Evolutionary conservation across 129 eudicot genomes (phyloP).

Genomic region (Flaveria linearis): DNA sequence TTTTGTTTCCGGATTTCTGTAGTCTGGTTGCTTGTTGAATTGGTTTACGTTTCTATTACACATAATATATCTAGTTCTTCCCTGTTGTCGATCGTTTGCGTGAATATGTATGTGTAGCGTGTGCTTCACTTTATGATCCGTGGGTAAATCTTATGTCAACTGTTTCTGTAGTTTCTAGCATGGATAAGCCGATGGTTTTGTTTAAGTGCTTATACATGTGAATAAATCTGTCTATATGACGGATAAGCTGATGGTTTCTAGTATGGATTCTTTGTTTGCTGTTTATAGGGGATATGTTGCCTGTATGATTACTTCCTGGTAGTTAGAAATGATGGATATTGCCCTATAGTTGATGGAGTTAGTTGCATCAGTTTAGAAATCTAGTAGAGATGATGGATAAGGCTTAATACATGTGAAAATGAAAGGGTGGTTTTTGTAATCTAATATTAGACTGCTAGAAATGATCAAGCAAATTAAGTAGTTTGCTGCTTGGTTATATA

Average conservation of each 20-base stretch:
- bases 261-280: not conserved
- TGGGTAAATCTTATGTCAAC: not conserved
- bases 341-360: no score
- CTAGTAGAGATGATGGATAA: no score
- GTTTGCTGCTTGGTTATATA: no score
- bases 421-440: not conserved
- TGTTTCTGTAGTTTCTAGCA: not conserved
- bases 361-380: no score
- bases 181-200: slow-evolving; percentile 2
- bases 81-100: slow-evolving; percentile 11
- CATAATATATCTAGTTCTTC: not conserved
- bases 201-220: not conserved
- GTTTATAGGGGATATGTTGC: not conserved
- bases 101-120: slow-evolving; percentile 15
- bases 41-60: not conserved
- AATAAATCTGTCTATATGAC: not conserved
- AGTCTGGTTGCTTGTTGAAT: not conserved
- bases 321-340: no score
- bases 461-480: not conserved
- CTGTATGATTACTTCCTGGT: not conserved
- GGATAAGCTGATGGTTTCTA: no score
- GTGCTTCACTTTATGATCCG: not conserved
- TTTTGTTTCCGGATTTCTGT: not conserved
- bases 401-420: not conserved
- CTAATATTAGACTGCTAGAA: not conserved